Percentiles rank a stretch among this genome's conserved stretches.
phyloP scores from a whole-genome alignment of 1,284 basidiomycete genomes.

The Cryptococcus deneoformans region DNA sequence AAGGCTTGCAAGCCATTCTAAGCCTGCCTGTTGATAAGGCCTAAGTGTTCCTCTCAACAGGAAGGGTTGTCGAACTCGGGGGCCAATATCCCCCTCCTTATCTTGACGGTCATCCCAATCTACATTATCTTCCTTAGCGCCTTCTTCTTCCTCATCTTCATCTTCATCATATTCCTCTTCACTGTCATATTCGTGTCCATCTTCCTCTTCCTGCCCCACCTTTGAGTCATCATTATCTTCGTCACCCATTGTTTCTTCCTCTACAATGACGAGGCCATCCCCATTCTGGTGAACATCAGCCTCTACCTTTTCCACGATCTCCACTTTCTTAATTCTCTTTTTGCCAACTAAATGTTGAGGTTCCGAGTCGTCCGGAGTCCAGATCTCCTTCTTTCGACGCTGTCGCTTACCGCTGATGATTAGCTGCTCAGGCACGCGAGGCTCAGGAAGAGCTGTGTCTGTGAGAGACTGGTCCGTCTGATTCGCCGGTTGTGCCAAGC shows the following conservation, averaged over 20 bases:
- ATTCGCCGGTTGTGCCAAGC: neutral
- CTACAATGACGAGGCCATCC: neutral
- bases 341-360: constrained; percentile 18
- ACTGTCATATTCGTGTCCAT: constrained; percentile 24
- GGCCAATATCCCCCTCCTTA: constrained; percentile 21
- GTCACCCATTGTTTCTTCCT: constrained; percentile 21
- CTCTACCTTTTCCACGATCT: neutral
- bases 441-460: constrained; percentile 25
- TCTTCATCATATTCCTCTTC: constrained; percentile 24
- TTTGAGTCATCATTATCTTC: constrained; percentile 13
- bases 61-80: constrained; percentile 71
- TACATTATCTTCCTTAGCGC: constrained; percentile 15
- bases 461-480: constrained; percentile 33
- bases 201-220: constrained; percentile 20
- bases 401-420: constrained; percentile 41
- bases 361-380: constrained; percentile 35
- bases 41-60: constrained; percentile 83
- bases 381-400: constrained; percentile 31
- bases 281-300: neutral
- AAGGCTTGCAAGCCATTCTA: constrained; percentile 92
- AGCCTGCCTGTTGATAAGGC: constrained; percentile 89
- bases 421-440: constrained; percentile 15
- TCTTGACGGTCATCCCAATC: constrained; percentile 8
- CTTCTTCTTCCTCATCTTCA: constrained; percentile 19
- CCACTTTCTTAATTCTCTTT: constrained; percentile 19